Evolutionary conservation across 2,329 filamentous ascomycete species (phyloP).

Genomic region (Verticillium albo-atrum): DNA sequence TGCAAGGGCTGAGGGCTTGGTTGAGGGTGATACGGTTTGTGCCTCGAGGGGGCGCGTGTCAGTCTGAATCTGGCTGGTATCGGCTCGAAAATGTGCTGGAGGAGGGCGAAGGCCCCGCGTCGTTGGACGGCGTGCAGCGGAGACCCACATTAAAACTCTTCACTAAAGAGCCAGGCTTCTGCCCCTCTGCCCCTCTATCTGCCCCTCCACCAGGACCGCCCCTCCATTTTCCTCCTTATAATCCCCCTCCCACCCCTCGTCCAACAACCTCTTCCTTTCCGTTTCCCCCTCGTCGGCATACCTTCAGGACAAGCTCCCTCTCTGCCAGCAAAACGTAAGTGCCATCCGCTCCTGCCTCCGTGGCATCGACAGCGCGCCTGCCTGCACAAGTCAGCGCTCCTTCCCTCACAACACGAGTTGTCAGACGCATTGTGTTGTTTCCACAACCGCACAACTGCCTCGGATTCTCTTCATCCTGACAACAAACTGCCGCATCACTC

Average conservation of each 20-base stretch:
- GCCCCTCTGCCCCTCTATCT: conserved; percentile 1
- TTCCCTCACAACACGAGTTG: too few species aligned
- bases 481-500: neutral
- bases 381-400: too few species aligned
- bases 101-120: neutral
- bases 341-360: neutral
- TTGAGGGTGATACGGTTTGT: neutral
- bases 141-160: neutral
- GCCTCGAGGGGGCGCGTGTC: neutral
- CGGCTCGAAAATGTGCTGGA: neutral
- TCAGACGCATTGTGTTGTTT: too few species aligned
- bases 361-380: neutral
- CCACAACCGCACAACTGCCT: too few species aligned
- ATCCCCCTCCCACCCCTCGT: neutral
- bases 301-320: neutral
- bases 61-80: neutral
- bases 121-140: neutral
- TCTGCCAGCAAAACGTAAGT: conserved; percentile 1
- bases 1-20: neutral
- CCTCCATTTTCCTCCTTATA: neutral
- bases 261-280: neutral
- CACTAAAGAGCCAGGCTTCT: neutral
- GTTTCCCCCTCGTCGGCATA: conserved; percentile 3
- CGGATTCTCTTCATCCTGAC: neutral
- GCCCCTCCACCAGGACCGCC: neutral